Evolutionary conservation across 176 grass and related monocot genomes (phyloP).

Genomic region (Avena insularis): DNA sequence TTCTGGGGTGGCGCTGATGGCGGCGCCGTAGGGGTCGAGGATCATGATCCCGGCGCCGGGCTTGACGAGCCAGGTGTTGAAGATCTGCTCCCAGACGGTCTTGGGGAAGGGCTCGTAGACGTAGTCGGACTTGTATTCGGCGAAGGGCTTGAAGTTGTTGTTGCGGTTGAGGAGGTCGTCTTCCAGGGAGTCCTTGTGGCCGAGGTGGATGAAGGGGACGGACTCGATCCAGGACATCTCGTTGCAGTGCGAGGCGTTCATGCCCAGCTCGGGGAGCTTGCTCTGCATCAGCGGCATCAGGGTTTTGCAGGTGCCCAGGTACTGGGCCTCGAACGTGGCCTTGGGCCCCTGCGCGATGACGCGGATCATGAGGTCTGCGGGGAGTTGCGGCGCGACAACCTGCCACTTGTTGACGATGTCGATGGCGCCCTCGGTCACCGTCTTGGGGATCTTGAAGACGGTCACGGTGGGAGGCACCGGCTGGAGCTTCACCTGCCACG

Average conservation of each 20-base stretch:
- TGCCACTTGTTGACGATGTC: slow-evolving; percentile 57
- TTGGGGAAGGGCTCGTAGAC: slow-evolving; percentile 28
- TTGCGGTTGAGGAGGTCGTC: slow-evolving; percentile 30
- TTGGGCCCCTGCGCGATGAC: neutral
- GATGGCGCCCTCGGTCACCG: slow-evolving; percentile 39
- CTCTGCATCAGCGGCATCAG: neutral
- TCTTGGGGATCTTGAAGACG: slow-evolving; percentile 28
- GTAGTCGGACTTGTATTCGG: slow-evolving; percentile 52
- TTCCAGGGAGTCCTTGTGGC: neutral
- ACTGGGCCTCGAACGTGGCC: slow-evolving; percentile 26
- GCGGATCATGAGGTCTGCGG: slow-evolving; percentile 46
- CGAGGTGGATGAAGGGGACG: slow-evolving; percentile 30
- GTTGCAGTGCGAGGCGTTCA: slow-evolving; percentile 34
- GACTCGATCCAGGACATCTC: slow-evolving; percentile 55
- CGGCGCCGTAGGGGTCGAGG: slow-evolving; percentile 45
- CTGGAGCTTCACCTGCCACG: slow-evolving; percentile 44
- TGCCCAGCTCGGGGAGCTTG: slow-evolving; percentile 37
- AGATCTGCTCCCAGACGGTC: slow-evolving; percentile 29
- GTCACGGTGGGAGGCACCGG: slow-evolving; percentile 41
- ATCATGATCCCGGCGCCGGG: slow-evolving; percentile 42
- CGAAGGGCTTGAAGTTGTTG: neutral
- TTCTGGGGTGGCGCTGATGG: slow-evolving; percentile 21
- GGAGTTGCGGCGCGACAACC: slow-evolving; percentile 31
- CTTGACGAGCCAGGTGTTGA: slow-evolving; percentile 13
- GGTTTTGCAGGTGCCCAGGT: slow-evolving; percentile 31